A percentile compares a stretch with the other conserved stretches of the same genome.
phyloP scores from a whole-genome alignment of 2,329 filamentous ascomycete genomes.

The Pseudogymnoascus sp. region DNA sequence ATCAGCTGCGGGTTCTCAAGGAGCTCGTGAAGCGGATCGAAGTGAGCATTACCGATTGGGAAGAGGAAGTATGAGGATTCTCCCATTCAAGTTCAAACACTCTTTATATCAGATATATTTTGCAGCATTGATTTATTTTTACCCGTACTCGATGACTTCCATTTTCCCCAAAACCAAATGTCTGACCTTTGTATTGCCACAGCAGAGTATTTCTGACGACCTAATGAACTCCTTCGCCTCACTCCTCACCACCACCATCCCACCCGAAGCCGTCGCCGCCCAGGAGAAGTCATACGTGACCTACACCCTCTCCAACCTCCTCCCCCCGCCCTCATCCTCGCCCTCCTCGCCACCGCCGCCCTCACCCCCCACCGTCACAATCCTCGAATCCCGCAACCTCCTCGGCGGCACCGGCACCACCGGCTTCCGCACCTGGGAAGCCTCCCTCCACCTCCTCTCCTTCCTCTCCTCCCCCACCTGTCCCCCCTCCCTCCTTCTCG shows the following conservation, averaged over 20 bases:
- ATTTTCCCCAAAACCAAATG: constrained; percentile 4
- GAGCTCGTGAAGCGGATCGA: constrained; percentile 63
- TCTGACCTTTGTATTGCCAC: constrained; percentile 21
- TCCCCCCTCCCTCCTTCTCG: constrained; percentile 29
- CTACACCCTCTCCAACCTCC: constrained; percentile 39
- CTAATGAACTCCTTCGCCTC: constrained; percentile 61
- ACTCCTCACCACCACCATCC: constrained; percentile 55
- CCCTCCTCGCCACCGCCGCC: neutral
- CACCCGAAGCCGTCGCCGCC: constrained; percentile 55
- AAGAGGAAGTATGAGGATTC: constrained; percentile 66
- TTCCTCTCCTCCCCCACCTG: constrained; percentile 44
- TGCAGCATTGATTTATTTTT: constrained; percentile 9
- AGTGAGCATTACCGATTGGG: constrained; percentile 66
- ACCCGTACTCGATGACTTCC: neutral
- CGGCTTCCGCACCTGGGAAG: constrained; percentile 74
- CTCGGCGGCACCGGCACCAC: constrained; percentile 66
- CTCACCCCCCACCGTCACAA: constrained; percentile 39
- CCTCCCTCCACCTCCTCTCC: constrained; percentile 62
- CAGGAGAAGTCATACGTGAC: constrained; percentile 70
- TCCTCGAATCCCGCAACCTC: constrained; percentile 61
- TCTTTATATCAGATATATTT: constrained; percentile 12
- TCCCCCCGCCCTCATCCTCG: neutral
- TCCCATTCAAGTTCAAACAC: constrained; percentile 12
- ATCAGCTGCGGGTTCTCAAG: constrained; percentile 67
- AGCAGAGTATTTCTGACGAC: constrained; percentile 73